Evolutionary conservation across 306 rosid species (phyloP), one percentile per base, ranked within the genome.

Genomic region (Luffa acutangula): DNA sequence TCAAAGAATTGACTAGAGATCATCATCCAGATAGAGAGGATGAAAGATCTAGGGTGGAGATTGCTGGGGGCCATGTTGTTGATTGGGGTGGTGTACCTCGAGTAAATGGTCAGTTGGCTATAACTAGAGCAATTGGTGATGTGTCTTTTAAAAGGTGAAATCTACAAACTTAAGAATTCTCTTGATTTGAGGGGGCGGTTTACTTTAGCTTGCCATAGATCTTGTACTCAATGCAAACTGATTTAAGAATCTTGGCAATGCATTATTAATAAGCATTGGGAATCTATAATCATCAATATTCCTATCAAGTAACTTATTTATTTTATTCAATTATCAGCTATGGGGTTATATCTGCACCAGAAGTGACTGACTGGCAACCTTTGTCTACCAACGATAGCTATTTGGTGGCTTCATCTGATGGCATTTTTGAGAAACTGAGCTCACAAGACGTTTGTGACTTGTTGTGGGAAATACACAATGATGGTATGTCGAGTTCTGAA

Each of bases 381-480:
- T 88, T 94, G 85, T 86, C 91, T 21, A 82, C 83, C 49, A 94
- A 94, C 79, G 98, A 94, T 89, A 94, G 97, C 87, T 91, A 87
- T 87, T 89, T 94, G 87, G 97, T 94, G 85, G 97, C 88, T 80
- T 92, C 97, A 81, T 92, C 97, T 79, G 98, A 94, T 86, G 98
- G 98, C 45, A 83, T 92, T 82, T 91, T 94, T 87, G 97, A 94
- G 97, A 94, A 92, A 84, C 76, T 87, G 88, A 86, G 92, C 77
- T 20, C 84, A 83, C 95, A 92, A 81, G 97, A 94, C 45, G 98
- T 94, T 64, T 94, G 98, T 87, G 97, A 94, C 87, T 85, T 92
- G 89, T 63, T 92, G 89, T 91, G 97, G 97, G 97, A 92, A 70
- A 87, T 87, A 58, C 90, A 60, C 48, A 75, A 67, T 78, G 78